Percentiles rank a stretch among this genome's conserved stretches.
phyloP scores from a whole-genome alignment of 805 yeast genomes.

The Candida chilensis region DNA sequence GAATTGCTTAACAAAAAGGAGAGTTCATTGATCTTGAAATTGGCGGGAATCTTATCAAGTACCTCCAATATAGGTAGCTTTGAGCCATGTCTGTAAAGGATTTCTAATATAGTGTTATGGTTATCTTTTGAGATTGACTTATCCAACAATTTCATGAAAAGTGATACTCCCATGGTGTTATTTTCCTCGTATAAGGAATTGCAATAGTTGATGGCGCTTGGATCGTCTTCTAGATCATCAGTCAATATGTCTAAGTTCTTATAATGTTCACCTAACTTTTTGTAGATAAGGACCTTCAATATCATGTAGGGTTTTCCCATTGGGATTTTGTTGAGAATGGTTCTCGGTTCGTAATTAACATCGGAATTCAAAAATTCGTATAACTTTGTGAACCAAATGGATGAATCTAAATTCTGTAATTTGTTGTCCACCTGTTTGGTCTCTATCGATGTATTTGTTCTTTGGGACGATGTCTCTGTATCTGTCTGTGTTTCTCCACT shows the following conservation, averaged over 20 bases:
- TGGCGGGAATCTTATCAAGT: slow-evolving; percentile 1
- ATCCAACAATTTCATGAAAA: slow-evolving; percentile 43
- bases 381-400: slow-evolving; percentile 22
- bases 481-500: too few species aligned
- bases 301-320: slow-evolving; percentile 21
- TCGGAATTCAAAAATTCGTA: slow-evolving; percentile 20
- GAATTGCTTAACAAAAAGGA: too few species aligned
- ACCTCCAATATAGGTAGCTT: slow-evolving; percentile 29
- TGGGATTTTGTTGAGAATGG: slow-evolving; percentile 18
- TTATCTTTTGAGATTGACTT: too few species aligned
- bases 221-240: slow-evolving; percentile 45
- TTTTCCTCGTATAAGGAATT: slow-evolving; percentile 31
- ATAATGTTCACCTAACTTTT: slow-evolving; percentile 49
- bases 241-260: slow-evolving; percentile 56
- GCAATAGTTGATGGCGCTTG: slow-evolving; percentile 56
- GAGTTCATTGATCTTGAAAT: not conserved
- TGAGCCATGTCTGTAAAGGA: slow-evolving; percentile 41
- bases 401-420: too few species aligned
- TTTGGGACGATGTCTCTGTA: too few species aligned
- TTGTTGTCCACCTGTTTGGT: too few species aligned
- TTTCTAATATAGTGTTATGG: too few species aligned
- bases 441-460: too few species aligned
- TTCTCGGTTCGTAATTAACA: slow-evolving; percentile 25
- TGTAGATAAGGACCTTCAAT: slow-evolving; percentile 49
- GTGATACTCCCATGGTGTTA: slow-evolving; percentile 23